phyloP scores from a whole-genome alignment of 495 filamentous ascomycete genomes.

The Acidiella bohemica region DNA sequence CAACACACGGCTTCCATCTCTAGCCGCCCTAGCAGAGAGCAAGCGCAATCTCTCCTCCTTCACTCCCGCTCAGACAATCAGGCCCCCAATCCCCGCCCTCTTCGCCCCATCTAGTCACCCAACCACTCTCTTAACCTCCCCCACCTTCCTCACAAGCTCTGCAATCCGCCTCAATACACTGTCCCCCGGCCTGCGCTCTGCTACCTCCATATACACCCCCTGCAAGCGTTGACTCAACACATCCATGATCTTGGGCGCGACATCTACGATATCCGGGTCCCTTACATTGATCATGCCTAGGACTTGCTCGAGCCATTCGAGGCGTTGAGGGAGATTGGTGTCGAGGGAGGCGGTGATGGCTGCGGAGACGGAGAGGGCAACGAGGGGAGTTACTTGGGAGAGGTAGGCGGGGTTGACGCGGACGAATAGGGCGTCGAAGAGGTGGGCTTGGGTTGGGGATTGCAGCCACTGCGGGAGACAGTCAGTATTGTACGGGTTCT shows the following conservation, averaged over 20 bases:
- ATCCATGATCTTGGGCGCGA: slow-evolving; percentile 23
- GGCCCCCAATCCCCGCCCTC: slow-evolving; percentile 3
- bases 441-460: slow-evolving; percentile 48
- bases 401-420: slow-evolving; percentile 61
- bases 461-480: slow-evolving; percentile 83
- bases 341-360: slow-evolving; percentile 62
- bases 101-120: slow-evolving; percentile 5
- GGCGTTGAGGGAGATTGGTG: slow-evolving; percentile 49
- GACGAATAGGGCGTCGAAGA: slow-evolving; percentile 72
- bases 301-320: slow-evolving; percentile 66
- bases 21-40: background rate
- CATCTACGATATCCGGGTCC: slow-evolving; percentile 18
- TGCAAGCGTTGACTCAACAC: slow-evolving; percentile 19
- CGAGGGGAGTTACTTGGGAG: slow-evolving; percentile 49
- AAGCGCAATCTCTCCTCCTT: background rate
- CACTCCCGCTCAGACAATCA: background rate
- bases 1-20: background rate
- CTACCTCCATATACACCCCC: slow-evolving; percentile 18
- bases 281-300: slow-evolving; percentile 39
- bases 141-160: slow-evolving; percentile 5
- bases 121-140: slow-evolving; percentile 10
- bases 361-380: slow-evolving; percentile 70
- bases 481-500: background rate
- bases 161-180: slow-evolving; percentile 6
- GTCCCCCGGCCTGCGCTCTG: slow-evolving; percentile 3